phyloP scores from a whole-genome alignment of 202 grass and related monocot species.

The Musa balbisiana region DNA sequence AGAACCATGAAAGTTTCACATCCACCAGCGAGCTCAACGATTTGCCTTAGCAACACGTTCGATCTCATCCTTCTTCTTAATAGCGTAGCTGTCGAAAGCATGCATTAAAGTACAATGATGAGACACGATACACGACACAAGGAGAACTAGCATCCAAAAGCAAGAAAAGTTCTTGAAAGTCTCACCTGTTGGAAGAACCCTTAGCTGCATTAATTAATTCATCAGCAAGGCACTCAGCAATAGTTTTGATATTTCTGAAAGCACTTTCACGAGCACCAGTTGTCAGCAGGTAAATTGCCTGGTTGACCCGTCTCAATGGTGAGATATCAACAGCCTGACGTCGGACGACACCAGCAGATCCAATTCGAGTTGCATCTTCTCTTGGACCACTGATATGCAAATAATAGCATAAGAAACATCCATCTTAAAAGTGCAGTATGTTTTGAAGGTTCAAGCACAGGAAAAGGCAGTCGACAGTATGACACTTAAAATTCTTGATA shows the following conservation, averaged over 20 bases:
- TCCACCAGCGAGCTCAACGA: background rate
- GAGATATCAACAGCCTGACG: constrained; percentile 9
- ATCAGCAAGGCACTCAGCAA: constrained; percentile 14
- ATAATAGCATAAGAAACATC: too few relatives aligned
- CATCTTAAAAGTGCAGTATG: too few relatives aligned
- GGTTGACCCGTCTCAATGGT: constrained; percentile 8
- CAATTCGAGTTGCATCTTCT: constrained; percentile 16
- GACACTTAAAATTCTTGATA: too few relatives aligned
- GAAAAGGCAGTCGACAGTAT: too few relatives aligned
- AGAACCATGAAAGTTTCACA: background rate
- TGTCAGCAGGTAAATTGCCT: constrained; percentile 6
- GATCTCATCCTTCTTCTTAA: constrained; percentile 10
- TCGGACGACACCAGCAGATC: constrained; percentile 2
- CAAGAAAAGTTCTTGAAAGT: too few relatives aligned
- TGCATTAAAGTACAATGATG: background rate
- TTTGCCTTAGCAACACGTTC: constrained; percentile 8
- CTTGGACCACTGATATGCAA: background rate
- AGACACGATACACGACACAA: background rate
- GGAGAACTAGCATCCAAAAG: background rate
- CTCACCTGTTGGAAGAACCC: constrained; percentile 7
- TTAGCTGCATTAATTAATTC: constrained; percentile 5
- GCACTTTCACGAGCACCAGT: constrained; percentile 8
- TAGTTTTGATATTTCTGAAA: constrained; percentile 13
- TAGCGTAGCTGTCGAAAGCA: constrained; percentile 1
- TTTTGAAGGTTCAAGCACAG: too few relatives aligned